Evolutionary conservation across 2,329 filamentous ascomycete species (phyloP).

Genomic region (Microsporum canis): DNA sequence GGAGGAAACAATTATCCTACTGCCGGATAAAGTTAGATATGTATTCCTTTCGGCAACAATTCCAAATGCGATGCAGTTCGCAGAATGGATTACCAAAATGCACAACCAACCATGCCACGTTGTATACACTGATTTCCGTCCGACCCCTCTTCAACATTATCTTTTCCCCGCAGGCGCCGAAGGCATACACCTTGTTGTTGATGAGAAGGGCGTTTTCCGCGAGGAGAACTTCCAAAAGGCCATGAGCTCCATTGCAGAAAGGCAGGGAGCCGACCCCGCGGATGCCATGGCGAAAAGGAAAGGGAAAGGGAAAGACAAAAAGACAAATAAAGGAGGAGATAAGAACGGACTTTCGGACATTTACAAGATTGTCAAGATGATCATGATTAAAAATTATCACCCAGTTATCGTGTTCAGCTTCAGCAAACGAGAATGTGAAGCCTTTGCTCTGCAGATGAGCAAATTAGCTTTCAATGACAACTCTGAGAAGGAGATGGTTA

Average conservation of each 20-base stretch:
- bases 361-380: conserved; percentile 97
- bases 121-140: conserved; percentile 96
- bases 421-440: conserved; percentile 93
- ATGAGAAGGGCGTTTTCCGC: conserved; percentile 91
- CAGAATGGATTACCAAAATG: conserved; percentile 97
- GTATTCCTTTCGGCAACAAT: conserved; percentile 98
- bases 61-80: conserved; percentile 97
- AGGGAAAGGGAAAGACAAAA: conserved; percentile 86
- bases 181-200: conserved; percentile 86
- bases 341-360: conserved; percentile 66
- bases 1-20: conserved; percentile 97
- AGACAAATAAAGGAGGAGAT: conserved; percentile 73
- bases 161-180: conserved; percentile 90
- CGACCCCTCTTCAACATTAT: conserved; percentile 93
- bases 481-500: conserved; percentile 87
- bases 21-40: conserved; percentile 97
- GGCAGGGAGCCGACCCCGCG: conserved; percentile 70
- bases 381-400: conserved; percentile 94
- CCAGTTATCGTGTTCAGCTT: conserved; percentile 99
- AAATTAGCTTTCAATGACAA: conserved; percentile 90
- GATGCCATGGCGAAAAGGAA: conserved; percentile 70
- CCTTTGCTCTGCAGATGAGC: conserved; percentile 75
- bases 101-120: conserved; percentile 97
- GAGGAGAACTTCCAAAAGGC: conserved; percentile 97
- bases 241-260: conserved; percentile 80